Evolutionary conservation across 2,329 filamentous ascomycete genomes (phyloP).

Genomic region (Amauroascus verrucosus): DNA sequence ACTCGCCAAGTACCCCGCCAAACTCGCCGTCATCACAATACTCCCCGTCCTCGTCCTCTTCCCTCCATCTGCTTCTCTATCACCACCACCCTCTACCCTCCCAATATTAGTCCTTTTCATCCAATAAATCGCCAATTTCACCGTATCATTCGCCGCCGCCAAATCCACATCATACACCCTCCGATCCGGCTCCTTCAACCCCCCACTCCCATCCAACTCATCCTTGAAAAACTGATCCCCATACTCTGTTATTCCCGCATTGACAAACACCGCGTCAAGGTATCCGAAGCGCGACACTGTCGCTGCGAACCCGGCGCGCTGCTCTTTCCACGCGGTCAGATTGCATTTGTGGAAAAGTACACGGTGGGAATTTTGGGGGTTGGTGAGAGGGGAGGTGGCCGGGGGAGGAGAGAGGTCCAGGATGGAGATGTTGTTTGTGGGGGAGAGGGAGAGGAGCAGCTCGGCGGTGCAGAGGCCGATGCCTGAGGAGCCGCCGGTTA

Average conservation of each 20-base stretch:
- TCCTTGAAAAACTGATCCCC: conserved; percentile 43
- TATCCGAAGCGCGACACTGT: conserved; percentile 34
- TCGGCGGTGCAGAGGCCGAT: conserved; percentile 35
- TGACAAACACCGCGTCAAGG: conserved; percentile 41
- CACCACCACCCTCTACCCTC: conserved; percentile 21
- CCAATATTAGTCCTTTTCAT: conserved; percentile 33
- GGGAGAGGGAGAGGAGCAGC: conserved; percentile 30
- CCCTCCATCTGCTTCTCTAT: no score
- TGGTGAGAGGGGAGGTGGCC: conserved; percentile 22
- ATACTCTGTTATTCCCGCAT: conserved; percentile 41
- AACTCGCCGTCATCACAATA: conserved; percentile 40
- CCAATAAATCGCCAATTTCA: conserved; percentile 41
- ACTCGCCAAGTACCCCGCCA: conserved; percentile 42
- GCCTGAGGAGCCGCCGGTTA: conserved; percentile 34
- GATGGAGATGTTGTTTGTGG: conserved; percentile 33
- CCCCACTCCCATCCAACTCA: conserved; percentile 31
- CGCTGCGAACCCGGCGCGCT: conserved; percentile 37
- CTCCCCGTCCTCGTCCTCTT: conserved; percentile 22
- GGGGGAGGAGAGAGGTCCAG: conserved; percentile 33
- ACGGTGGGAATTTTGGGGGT: conserved; percentile 15
- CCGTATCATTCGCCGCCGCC: conserved; percentile 38
- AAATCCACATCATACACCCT: conserved; percentile 39
- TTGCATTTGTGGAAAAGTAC: conserved; percentile 35
- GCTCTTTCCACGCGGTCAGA: conserved; percentile 38
- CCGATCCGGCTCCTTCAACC: conserved; percentile 39